Conservation (phyloP, 1,284 basidiomycete species). For the Ustanciosporium gigantosporum region DNA sequence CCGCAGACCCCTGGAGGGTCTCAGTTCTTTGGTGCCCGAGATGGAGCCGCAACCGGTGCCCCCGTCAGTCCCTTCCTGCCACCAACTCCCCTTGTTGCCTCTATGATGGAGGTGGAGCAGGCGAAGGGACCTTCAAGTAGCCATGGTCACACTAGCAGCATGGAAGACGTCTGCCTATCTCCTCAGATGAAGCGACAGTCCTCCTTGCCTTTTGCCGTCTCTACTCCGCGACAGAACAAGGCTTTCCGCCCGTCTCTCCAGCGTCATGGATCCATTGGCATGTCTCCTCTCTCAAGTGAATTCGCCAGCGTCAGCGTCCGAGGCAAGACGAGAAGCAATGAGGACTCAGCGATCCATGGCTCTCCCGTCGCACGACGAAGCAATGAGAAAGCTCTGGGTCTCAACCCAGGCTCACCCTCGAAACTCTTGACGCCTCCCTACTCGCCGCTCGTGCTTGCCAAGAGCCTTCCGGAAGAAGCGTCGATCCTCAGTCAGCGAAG, state of each 20-base stretch:
- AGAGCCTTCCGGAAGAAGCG: constrained; percentile 26
- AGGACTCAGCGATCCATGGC: constrained; percentile 12
- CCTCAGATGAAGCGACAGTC: constrained; percentile 7
- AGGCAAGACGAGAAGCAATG: constrained; percentile 36
- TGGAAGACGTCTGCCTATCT: constrained; percentile 2
- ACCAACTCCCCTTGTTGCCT: constrained; percentile 45
- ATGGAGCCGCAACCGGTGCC: constrained; percentile 48
- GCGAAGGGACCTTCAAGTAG: neutral
- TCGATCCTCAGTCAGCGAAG: constrained; percentile 12
- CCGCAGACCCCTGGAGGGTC: constrained; percentile 51
- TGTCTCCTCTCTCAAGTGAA: constrained; percentile 45
- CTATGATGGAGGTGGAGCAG: constrained; percentile 40
- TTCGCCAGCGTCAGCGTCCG: constrained; percentile 46
- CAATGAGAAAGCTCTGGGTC: constrained; percentile 14
- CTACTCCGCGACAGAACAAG: constrained; percentile 16
- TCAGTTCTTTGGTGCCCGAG: constrained; percentile 45
- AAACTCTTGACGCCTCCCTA: constrained; percentile 41
- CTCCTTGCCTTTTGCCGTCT: constrained; percentile 13
- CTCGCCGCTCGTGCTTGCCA: constrained; percentile 32
- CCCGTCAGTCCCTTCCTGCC: constrained; percentile 54
- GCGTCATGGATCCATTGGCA: constrained; percentile 39
- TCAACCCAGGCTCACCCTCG: constrained; percentile 14
- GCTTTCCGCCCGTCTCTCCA: constrained; percentile 23
- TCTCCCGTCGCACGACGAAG: constrained; percentile 26
- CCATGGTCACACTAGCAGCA: neutral